Evolutionary conservation across 805 yeast species (phyloP).

Genomic region (Yarrowia porcina): DNA sequence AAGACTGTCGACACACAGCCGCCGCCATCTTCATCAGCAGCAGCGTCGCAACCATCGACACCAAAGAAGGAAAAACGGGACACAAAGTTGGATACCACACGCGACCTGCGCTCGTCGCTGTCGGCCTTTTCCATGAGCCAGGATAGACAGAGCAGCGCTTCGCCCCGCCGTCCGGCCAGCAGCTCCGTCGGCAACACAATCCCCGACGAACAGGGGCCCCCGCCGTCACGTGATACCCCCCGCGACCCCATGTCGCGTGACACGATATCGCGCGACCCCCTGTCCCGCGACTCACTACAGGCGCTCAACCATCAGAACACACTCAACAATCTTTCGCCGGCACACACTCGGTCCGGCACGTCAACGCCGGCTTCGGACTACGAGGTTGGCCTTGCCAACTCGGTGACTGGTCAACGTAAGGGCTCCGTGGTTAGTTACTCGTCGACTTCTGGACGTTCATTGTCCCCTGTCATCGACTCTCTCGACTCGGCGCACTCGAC

Average conservation of each 20-base stretch:
- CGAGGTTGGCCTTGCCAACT: slow-evolving; percentile 4
- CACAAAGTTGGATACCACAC: not conserved
- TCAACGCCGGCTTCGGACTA: slow-evolving; percentile 20
- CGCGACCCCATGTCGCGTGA: not conserved
- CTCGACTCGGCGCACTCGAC: slow-evolving; percentile 6
- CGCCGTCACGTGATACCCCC: not conserved
- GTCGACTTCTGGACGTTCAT: slow-evolving; percentile 28
- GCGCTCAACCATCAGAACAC: not conserved
- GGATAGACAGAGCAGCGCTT: not conserved
- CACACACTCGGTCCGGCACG: slow-evolving; percentile 4
- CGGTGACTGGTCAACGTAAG: slow-evolving; percentile 20
- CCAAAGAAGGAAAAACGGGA: not conserved
- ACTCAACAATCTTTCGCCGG: not conserved
- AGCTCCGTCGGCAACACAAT: not conserved
- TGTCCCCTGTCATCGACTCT: slow-evolving; percentile 13
- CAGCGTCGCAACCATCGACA: not conserved
- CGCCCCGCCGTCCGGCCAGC: not conserved
- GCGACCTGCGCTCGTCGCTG: slow-evolving; percentile 16
- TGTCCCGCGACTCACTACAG: not conserved
- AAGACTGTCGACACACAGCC: not conserved
- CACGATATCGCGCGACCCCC: not conserved
- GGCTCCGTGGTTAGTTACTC: slow-evolving; percentile 30
- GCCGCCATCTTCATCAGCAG: not conserved
- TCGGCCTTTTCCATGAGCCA: slow-evolving; percentile 4
- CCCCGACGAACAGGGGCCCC: not conserved